Base-by-base conservation (phyloP, 1,284 basidiomycete genomes). In the Mycena sp. region DNA sequence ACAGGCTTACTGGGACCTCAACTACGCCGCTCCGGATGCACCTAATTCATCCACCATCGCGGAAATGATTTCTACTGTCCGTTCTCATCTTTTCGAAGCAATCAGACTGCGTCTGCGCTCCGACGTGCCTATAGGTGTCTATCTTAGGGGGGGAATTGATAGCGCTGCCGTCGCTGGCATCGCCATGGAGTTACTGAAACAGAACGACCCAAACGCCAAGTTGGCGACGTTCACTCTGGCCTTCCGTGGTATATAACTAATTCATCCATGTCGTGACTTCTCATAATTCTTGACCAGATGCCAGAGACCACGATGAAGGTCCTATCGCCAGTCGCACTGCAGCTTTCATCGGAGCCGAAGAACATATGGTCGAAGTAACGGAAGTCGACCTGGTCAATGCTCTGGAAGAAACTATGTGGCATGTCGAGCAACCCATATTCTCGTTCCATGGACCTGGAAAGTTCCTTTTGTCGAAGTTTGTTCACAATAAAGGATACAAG, bases 121-220 rank as follows among this genome's bases (percentile, higher is more conserved):
- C 2, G 63, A 64, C 21, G 63, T 61, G 26, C 60, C 60, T 11
- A n/a, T 64, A 3, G 58, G 38, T 3, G 40, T 65, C 0, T 65
- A 61, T 38, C 48, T 65, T 17, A 65, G 63, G 28, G 58, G 63
- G 7, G 63, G 63, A n/a, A 61, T 65, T 16, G 58, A 65, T 28
- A 61, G 52, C 26, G 49, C 63, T 3, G 50, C 58, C 6, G 30
- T 65, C 2, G 48, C 58, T 1, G 63, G 63, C 3, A 65, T 61
- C 4, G 51, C 58, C 4, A 40, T 30, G 29, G 16, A 61, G 12
- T n/a, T 65, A 10, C 21, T 65, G 35, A 19, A 14, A 10, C n/a
- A 61, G 30, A 46, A 29, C 14, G 38, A 65, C 28, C 35, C 53
- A 9, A 28, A 61, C 21, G 63, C 63, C 3, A 56, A 26, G 28